Evolutionary conservation across 768 basidiomycete genomes (phyloP).

Genomic region (Tylopilus sp.): DNA sequence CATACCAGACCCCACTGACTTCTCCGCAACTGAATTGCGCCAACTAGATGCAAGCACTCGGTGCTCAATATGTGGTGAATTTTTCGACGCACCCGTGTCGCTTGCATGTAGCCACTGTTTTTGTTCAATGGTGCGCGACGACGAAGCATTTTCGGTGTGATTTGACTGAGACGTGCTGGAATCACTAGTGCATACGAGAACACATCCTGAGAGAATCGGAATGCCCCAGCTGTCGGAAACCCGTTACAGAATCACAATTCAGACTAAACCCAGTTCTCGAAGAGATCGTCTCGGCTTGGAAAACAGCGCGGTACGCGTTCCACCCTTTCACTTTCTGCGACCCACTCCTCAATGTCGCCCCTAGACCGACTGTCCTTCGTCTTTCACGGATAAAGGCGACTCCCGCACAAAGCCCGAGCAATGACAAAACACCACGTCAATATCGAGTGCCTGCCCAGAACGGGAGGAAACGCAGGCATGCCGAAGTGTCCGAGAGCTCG

Average conservation of each 20-base stretch:
- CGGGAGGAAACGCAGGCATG: conserved; percentile 37
- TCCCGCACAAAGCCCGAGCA: conserved; percentile 4
- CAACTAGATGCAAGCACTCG: conserved; percentile 62
- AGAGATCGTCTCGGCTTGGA: conserved; percentile 69
- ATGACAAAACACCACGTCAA: conserved; percentile 17
- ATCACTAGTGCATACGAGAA: conserved; percentile 65
- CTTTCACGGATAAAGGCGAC: conserved; percentile 31
- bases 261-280: conserved; percentile 69
- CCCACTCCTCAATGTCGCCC: not conserved
- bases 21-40: conserved; percentile 57
- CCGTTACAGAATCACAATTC: conserved; percentile 57
- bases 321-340: not conserved
- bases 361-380: conserved; percentile 43
- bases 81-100: conserved; percentile 69
- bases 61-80: conserved; percentile 75
- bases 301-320: conserved; percentile 53
- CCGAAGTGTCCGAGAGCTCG: conserved; percentile 15
- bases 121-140: conserved; percentile 61
- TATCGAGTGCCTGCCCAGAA: conserved; percentile 16
- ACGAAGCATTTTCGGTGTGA: not conserved
- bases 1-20: conserved; percentile 68
- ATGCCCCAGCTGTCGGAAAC: conserved; percentile 70
- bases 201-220: conserved; percentile 55
- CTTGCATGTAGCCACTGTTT: conserved; percentile 79
- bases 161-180: conserved; percentile 5